These are phyloP conservation scores for Ophiostoma sp. DNA, from an alignment of 2,329 filamentous ascomycete species.

Conservation along the genomic window DNA sequence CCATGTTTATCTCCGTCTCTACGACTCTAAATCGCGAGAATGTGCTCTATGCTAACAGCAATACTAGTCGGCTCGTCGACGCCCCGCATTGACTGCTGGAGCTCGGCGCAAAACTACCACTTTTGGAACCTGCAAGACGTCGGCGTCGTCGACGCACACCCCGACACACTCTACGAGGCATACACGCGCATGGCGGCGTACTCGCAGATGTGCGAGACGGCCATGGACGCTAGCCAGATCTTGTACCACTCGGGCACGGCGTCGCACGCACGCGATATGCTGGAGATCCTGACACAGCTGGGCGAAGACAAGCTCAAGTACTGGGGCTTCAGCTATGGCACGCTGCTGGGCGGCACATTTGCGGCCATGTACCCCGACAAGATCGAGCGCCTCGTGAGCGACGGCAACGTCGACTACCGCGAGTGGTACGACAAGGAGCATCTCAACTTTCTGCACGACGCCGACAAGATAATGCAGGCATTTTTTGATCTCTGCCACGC, in stretches of 20 bases:
- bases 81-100: conserved; percentile 49
- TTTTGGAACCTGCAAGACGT: conserved; percentile 43
- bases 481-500: conserved; percentile 51
- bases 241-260: conserved; percentile 41
- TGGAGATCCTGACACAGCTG: conserved; percentile 41
- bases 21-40: no score
- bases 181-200: conserved; percentile 41
- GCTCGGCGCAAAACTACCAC: conserved; percentile 37
- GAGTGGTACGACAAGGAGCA: conserved; percentile 47
- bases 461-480: conserved; percentile 47
- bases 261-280: conserved; percentile 44
- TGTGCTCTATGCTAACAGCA: no score
- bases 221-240: conserved; percentile 36
- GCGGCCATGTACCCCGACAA: conserved; percentile 48
- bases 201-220: conserved; percentile 40
- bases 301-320: conserved; percentile 43
- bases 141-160: conserved; percentile 43
- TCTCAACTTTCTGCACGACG: conserved; percentile 47
- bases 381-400: conserved; percentile 47
- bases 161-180: conserved; percentile 42
- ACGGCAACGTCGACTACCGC: conserved; percentile 50
- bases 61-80: conserved; percentile 42
- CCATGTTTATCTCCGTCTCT: no score
- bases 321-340: conserved; percentile 54
- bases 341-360: conserved; percentile 47